Conservation (phyloP, 2,329 filamentous ascomycete genomes). For the Zasmidium cellare region DNA sequence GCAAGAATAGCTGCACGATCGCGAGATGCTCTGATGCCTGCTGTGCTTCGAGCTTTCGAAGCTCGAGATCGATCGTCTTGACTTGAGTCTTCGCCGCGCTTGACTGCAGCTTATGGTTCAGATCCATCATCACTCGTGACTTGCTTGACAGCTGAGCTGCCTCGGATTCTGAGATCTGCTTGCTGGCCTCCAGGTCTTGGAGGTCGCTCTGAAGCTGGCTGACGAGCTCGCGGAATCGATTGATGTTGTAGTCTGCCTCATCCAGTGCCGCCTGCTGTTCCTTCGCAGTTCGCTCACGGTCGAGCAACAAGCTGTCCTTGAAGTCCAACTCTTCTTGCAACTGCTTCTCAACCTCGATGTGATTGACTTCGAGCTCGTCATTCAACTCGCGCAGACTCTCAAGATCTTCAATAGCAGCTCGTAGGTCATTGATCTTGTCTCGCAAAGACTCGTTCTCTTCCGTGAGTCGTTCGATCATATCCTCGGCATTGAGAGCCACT, state of each 20-base stretch:
- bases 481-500: conserved; percentile 81
- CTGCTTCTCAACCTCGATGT: conserved; percentile 89
- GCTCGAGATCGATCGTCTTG: conserved; percentile 90
- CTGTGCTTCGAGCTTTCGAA: conserved; percentile 82
- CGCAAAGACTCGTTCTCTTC: conserved; percentile 82
- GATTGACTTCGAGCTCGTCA: conserved; percentile 91
- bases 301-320: conserved; percentile 79
- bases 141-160: conserved; percentile 86
- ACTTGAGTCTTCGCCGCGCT: conserved; percentile 89
- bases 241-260: conserved; percentile 87
- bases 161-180: conserved; percentile 88
- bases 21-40: conserved; percentile 85
- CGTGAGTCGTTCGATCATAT: conserved; percentile 90
- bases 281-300: conserved; percentile 70
- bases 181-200: conserved; percentile 88
- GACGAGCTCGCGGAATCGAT: conserved; percentile 85
- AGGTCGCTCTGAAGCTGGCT: conserved; percentile 81
- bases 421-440: conserved; percentile 80
- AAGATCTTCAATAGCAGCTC: conserved; percentile 79
- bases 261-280: conserved; percentile 79
- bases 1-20: conserved; percentile 86
- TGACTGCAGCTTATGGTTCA: conserved; percentile 90
- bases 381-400: conserved; percentile 89
- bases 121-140: conserved; percentile 91
- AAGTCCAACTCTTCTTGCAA: conserved; percentile 91